Evolutionary conservation across 2,329 filamentous ascomycete species (phyloP).

Genomic region (Lasiodiplodia hormozganensis): DNA sequence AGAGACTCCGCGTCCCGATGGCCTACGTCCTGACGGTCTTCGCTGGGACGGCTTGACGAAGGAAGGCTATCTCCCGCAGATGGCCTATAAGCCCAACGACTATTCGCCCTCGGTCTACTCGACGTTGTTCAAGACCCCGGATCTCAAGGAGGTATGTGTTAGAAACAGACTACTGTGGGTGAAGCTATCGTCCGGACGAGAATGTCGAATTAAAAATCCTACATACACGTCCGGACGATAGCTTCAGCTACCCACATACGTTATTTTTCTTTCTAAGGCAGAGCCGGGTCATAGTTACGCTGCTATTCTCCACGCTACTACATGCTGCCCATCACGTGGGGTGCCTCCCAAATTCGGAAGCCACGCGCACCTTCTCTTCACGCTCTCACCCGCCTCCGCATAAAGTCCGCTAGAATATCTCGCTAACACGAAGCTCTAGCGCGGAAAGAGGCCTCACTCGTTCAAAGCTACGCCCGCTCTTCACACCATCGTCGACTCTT

Average conservation of each 20-base stretch:
- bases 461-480: background rate
- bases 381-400: background rate
- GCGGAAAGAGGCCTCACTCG: background rate
- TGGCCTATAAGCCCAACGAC: conserved; percentile 32
- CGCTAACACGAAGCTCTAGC: background rate
- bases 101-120: conserved; percentile 41
- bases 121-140: conserved; percentile 17
- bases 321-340: background rate
- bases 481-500: conserved; percentile 20
- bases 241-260: too few species aligned
- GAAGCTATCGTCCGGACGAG: too few species aligned
- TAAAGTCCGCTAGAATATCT: background rate
- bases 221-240: too few species aligned
- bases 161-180: too few species aligned
- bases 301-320: background rate
- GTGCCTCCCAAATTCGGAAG: background rate
- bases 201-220: too few species aligned
- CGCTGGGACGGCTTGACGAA: background rate
- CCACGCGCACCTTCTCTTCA: conserved; percentile 1
- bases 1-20: background rate
- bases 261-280: too few species aligned
- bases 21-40: background rate
- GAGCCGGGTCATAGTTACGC: too few species aligned
- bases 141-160: conserved; percentile 9
- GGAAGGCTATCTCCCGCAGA: conserved; percentile 33